Conservation (phyloP, 2,329 filamentous ascomycete genomes). For the Fusarium nodosum region DNA sequence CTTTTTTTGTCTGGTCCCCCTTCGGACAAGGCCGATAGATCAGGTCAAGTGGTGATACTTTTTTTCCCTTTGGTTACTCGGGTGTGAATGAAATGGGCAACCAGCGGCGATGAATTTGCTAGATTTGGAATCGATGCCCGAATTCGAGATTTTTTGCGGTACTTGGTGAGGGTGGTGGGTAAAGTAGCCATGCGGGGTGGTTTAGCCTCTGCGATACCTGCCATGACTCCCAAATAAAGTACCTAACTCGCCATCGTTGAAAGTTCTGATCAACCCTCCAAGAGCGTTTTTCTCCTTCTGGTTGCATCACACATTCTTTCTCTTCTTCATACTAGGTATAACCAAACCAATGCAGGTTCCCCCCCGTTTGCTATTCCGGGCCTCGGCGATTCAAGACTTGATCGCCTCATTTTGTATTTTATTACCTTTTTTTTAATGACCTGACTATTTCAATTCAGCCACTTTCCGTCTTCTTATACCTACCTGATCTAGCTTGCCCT, state of each 20-base stretch:
- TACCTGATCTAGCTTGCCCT: constrained; percentile 9
- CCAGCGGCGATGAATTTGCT: constrained; percentile 43
- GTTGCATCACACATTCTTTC: constrained; percentile 30
- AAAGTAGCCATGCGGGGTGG: constrained; percentile 30
- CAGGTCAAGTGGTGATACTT: constrained; percentile 30
- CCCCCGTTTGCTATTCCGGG: constrained; percentile 12
- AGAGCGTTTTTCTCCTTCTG: constrained; percentile 26
- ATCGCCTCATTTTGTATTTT: constrained; percentile 20
- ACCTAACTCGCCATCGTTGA: constrained; percentile 25
- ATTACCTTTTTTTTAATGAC: constrained; percentile 4
- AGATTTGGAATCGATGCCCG: constrained; percentile 46
- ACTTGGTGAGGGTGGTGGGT: constrained; percentile 36
- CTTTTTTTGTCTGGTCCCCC: constrained; percentile 28
- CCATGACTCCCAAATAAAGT: constrained; percentile 25
- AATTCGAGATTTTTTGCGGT: constrained; percentile 48
- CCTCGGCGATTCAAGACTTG: constrained; percentile 31
- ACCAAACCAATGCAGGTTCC: constrained; percentile 17
- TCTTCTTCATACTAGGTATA: constrained; percentile 25
- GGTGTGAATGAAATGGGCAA: constrained; percentile 48
- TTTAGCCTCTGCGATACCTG: constrained; percentile 23
- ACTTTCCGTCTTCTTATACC: constrained; percentile 17
- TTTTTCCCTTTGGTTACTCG: constrained; percentile 7
- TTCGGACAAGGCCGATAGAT: constrained; percentile 43
- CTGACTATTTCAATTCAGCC: constrained; percentile 15
- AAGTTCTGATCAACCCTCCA: constrained; percentile 39